Evolutionary conservation across 768 basidiomycete genomes (phyloP).

Genomic region (Rhizopogon sp.): DNA sequence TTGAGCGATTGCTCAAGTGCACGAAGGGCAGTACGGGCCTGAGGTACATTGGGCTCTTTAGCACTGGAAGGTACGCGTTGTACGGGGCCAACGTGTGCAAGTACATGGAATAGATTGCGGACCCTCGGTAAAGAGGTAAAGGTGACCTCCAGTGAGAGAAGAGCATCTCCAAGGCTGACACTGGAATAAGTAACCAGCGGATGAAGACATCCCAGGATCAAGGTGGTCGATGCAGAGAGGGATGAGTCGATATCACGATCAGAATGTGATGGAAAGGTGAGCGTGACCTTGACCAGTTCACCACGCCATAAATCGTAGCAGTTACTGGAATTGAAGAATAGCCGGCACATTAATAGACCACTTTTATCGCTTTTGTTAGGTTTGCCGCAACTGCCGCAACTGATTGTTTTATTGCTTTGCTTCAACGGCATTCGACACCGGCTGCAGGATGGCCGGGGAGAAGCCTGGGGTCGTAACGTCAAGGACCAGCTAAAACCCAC

Average conservation of each 20-base stretch:
- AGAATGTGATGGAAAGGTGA: background rate
- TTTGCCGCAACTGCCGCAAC: too few relatives aligned
- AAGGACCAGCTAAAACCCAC: background rate
- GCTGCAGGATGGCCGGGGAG: too few relatives aligned
- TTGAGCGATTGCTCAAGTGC: slow-evolving; percentile 2
- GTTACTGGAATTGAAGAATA: background rate
- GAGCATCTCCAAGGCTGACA: background rate
- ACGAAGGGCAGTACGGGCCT: background rate
- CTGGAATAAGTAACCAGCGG: background rate
- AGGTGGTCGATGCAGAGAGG: too few relatives aligned
- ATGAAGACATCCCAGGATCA: background rate
- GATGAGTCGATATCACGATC: too few relatives aligned
- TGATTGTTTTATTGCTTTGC: too few relatives aligned
- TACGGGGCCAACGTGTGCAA: too few relatives aligned
- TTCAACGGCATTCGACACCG: too few relatives aligned
- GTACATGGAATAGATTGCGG: background rate
- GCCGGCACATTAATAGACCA: too few relatives aligned
- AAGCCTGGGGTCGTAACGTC: too few relatives aligned
- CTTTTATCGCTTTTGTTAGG: too few relatives aligned
- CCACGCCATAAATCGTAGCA: background rate
- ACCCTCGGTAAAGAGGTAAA: background rate
- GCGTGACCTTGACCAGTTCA: background rate
- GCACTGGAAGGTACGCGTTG: too few relatives aligned
- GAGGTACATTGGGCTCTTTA: background rate
- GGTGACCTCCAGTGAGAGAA: background rate